Evolutionary conservation across 2,329 filamentous ascomycete species (phyloP), one percentile per base, ranked within the genome.

Genomic region (Stagonosporopsis rhizophila): DNA sequence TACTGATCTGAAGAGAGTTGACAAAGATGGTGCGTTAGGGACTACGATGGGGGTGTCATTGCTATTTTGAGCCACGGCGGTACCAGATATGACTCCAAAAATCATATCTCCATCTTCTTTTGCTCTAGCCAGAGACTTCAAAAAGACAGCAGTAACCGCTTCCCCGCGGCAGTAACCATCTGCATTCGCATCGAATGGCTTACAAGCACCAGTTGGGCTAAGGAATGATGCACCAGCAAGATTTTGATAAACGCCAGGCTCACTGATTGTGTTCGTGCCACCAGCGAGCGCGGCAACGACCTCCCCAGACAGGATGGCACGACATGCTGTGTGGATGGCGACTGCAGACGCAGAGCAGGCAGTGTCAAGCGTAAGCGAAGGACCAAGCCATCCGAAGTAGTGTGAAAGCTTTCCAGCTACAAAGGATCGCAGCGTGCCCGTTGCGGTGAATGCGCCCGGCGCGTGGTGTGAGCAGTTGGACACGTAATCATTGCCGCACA

Each of bases 91-190:
- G 0, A 82, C 75, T 2, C 74, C 83, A 1, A 79, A 55, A 28
- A 86, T 79, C 4, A 72, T 68, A 58, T 71, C 83, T 2, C 80
- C 80, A 47, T 86, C 83, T 1, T 74, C 74, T n/a, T 79, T 46
- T 1, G 84, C 84, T 62, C 81, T 76, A 6, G 77, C 70, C 1
- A 84, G 66, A 6, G 75, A 68, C 65, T 85, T 86, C 19, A 86
- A 60, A 2, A 85, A 74, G 6, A 86, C 72, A 3, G 78, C 70
- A 0, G 75, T 81, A 17, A 80, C 75, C 9, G 75, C 82, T 47
- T 86, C 83, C 6, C 57, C 65, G 7, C 83, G 78, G 56, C 81
- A 84, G 60, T 85, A 86, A 4, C 83, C 83, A 66, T 84, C 81
- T 0, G 82, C 83, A 0, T 25, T 20, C 1, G 50, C 61, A 44